These are phyloP conservation scores for Tricharina praecox DNA, from an alignment of 495 filamentous ascomycete genomes.

Conservation along the genomic window DNA sequence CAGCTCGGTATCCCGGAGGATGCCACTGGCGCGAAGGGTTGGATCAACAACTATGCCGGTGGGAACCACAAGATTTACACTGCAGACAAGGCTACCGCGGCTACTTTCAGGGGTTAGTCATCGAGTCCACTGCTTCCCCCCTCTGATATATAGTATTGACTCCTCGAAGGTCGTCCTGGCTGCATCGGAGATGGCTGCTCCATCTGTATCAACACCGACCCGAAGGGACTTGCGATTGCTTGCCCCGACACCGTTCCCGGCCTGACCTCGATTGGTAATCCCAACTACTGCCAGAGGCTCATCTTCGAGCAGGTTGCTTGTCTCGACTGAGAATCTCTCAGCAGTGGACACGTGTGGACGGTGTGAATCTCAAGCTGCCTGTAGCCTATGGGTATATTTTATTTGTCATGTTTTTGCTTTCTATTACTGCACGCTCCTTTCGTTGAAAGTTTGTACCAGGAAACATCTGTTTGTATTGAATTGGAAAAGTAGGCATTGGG, in stretches of 20 bases:
- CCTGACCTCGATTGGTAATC: not conserved
- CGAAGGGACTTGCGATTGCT: not conserved
- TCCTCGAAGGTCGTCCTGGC: not conserved
- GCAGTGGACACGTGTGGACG: no score
- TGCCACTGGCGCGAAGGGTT: not conserved
- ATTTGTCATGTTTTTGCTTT: no score
- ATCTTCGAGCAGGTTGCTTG: not conserved
- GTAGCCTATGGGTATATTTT: no score
- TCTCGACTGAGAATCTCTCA: not conserved
- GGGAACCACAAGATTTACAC: not conserved
- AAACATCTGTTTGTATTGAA: no score
- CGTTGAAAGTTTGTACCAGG: no score
- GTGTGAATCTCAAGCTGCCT: no score
- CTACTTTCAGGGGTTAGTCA: not conserved
- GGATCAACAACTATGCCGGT: not conserved
- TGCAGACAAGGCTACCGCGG: not conserved
- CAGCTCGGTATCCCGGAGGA: not conserved
- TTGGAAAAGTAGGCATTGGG: no score
- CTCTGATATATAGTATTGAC: no score
- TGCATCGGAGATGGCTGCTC: not conserved
- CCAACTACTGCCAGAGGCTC: not conserved
- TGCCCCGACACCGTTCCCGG: not conserved
- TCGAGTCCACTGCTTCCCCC: no score
- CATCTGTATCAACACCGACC: not conserved
- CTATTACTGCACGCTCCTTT: no score